Conservation (phyloP, 345 rosid genomes). For the Carallia brachiata region DNA sequence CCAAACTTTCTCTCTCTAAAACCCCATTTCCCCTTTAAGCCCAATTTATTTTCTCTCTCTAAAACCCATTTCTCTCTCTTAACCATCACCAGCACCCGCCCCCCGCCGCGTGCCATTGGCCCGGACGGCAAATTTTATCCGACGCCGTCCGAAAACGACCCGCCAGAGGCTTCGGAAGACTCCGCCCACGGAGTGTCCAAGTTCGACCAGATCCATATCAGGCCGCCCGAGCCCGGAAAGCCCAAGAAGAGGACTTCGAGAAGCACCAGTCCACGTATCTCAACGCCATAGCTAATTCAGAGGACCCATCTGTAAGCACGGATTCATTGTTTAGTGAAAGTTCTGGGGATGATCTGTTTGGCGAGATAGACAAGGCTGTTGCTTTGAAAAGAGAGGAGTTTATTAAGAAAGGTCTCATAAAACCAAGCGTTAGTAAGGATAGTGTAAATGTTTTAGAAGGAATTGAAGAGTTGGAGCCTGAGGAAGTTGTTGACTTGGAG, state of each 20-base stretch:
- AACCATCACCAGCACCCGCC: neutral
- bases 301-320: slow-evolving; percentile 47
- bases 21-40: slow-evolving; percentile 28
- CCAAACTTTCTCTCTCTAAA: slow-evolving; percentile 36
- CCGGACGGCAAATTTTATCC: slow-evolving; percentile 58
- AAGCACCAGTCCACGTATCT: slow-evolving; percentile 65
- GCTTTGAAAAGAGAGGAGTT: slow-evolving; percentile 75
- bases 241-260: slow-evolving; percentile 75
- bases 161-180: slow-evolving; percentile 87
- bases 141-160: slow-evolving; percentile 69
- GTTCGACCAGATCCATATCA: slow-evolving; percentile 74
- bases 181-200: slow-evolving; percentile 73
- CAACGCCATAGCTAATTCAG: slow-evolving; percentile 74
- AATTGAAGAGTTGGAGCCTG: slow-evolving; percentile 61
- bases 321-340: slow-evolving; percentile 14
- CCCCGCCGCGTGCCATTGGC: slow-evolving; percentile 28
- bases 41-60: slow-evolving; percentile 20
- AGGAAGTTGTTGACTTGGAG: slow-evolving; percentile 77
- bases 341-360: slow-evolving; percentile 65
- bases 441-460: slow-evolving; percentile 29
- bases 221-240: slow-evolving; percentile 61
- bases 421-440: slow-evolving; percentile 38
- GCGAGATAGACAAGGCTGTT: slow-evolving; percentile 83
- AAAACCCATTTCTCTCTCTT: slow-evolving; percentile 1
- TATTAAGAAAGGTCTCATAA: slow-evolving; percentile 65